phyloP scores from a whole-genome alignment of 2,329 filamentous ascomycete genomes.

The Ambrosiella xylebori region DNA sequence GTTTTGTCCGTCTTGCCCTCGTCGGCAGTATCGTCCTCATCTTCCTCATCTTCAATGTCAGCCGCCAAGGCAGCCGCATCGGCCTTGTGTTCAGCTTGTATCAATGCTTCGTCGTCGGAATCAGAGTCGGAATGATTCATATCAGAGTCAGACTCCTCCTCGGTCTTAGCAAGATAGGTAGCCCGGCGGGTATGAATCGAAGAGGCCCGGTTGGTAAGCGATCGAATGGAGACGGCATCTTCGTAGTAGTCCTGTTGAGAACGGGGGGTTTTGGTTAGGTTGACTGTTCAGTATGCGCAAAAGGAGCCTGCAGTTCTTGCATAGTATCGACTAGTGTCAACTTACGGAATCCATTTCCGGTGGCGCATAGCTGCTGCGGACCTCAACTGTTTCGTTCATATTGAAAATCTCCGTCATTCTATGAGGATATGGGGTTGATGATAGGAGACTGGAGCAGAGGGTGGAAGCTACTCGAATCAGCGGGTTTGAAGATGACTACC shows the following conservation, averaged over 20 bases:
- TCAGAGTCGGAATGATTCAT: constrained; percentile 4
- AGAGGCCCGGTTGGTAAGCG: constrained; percentile 37
- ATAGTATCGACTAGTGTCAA: not conserved
- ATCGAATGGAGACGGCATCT: constrained; percentile 50
- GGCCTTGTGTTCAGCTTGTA: constrained; percentile 2
- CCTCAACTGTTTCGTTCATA: constrained; percentile 3
- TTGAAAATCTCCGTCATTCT: constrained; percentile 11
- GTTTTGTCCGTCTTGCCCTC: constrained; percentile 12
- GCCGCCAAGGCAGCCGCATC: not conserved
- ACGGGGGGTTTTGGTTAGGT: not conserved
- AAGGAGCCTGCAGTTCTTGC: not conserved
- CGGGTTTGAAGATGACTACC: not conserved
- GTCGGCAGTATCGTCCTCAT: constrained; percentile 10
- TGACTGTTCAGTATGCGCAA: too few species aligned
- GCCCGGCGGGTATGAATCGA: constrained; percentile 1
- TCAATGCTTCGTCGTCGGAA: constrained; percentile 1
- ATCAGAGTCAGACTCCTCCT: constrained; percentile 18
- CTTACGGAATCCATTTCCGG: constrained; percentile 12
- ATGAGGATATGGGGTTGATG: not conserved
- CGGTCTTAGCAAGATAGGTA: constrained; percentile 8
- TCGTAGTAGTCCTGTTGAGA: constrained; percentile 57
- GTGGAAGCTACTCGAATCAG: not conserved
- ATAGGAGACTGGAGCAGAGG: not conserved
- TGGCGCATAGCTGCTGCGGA: constrained; percentile 6
- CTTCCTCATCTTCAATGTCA: not conserved